Evolutionary conservation across 148 eudicot genomes (phyloP), one percentile per base, ranked within the genome.

Genomic region (Amaranthus hypochondriacus): DNA sequence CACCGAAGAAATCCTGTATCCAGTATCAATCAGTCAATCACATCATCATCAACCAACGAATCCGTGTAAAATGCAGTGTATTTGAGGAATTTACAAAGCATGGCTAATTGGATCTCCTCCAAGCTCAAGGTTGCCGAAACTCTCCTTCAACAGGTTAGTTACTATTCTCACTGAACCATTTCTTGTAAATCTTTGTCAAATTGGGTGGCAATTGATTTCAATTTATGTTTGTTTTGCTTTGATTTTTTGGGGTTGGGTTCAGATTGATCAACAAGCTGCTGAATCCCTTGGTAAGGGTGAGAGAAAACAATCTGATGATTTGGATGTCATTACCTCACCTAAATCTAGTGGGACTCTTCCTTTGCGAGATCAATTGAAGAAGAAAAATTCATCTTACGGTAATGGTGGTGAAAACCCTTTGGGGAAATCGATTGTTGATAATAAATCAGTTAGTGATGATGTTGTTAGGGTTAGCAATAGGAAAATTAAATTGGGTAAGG

Each of bases 241-340:
- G 59, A 59, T 51, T 7, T 60, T 63, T 73, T 71, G 64, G 51
- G 9, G 50, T 65, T 5, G 28, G 68, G 18, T 82, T 70, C 82
- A 95, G 98, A 90, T 95, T 66, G 98, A 95, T 75, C 97, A 92
- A 79, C 97, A 92, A 88, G 98, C 98, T 47, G 98, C 98, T 12
- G 97, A 92, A 50, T 90, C 97, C 55, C 91, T 95, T 10, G 43
- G 82, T 39, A 92, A 90, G 75, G 88, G 86, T 48, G 97, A 95
- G 4, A 84, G 73, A 56, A 83, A 79, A 68, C 74, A 70, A 74
- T 83, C 86, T 13, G 96, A 85, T 72, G 96, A 82, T 7, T 77
- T 81, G 62, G 82, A 80, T 80, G 62, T 76, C 8, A 81, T 79
- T 49, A 64, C 64, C 62, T 72, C 77, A 4, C 72, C 71, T 43